These are phyloP conservation scores for Phytophthora kernoviae DNA, from an alignment of 352 stramenopile genomes.

Conservation along the genomic window DNA sequence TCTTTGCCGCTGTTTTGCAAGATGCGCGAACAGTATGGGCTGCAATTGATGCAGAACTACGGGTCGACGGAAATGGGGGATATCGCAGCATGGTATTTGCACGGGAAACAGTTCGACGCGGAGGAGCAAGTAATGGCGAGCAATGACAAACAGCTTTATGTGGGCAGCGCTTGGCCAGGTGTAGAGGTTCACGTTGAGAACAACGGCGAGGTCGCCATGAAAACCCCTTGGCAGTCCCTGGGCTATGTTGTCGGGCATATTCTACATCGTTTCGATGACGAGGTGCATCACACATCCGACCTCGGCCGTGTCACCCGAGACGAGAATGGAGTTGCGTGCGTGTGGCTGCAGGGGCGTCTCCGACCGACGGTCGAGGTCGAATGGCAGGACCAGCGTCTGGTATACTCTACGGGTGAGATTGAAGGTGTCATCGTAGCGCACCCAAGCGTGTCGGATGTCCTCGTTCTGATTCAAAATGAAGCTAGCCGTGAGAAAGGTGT, in stretches of 20 bases:
- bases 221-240: slow-evolving; percentile 79
- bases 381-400: slow-evolving; percentile 30
- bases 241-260: slow-evolving; percentile 69
- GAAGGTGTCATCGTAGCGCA: slow-evolving; percentile 46
- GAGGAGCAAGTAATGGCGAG: slow-evolving; percentile 49
- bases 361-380: slow-evolving; percentile 44
- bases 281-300: slow-evolving; percentile 64
- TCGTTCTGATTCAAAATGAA: slow-evolving; percentile 52
- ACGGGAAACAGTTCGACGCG: slow-evolving; percentile 45
- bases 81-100: slow-evolving; percentile 72
- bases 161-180: slow-evolving; percentile 73
- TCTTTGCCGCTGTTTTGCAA: slow-evolving; percentile 54
- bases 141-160: slow-evolving; percentile 53
- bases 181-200: slow-evolving; percentile 52
- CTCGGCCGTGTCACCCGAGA: slow-evolving; percentile 42
- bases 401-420: slow-evolving; percentile 42
- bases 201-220: slow-evolving; percentile 70
- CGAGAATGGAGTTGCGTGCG: slow-evolving; percentile 28
- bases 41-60: slow-evolving; percentile 87
- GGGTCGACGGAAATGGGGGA: slow-evolving; percentile 84
- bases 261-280: slow-evolving; percentile 48
- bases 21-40: slow-evolving; percentile 60
- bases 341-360: slow-evolving; percentile 78
- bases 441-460: slow-evolving; percentile 52
- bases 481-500: slow-evolving; percentile 13